Evolutionary conservation across 177 flowering plant species (phyloP).

Genomic region (Vitis hybrid): DNA sequence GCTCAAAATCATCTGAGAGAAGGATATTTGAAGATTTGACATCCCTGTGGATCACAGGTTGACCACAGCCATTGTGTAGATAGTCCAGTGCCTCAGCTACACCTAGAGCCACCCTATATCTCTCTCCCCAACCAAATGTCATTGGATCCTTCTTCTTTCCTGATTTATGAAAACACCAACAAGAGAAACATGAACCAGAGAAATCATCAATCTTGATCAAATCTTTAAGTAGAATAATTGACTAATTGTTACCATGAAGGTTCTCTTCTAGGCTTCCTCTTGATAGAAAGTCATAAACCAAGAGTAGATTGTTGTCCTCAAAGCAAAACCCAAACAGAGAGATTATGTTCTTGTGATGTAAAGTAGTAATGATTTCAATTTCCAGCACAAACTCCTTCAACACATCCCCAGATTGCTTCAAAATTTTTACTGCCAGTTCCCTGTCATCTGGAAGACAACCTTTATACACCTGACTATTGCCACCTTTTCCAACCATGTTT

Average conservation of each 20-base stretch:
- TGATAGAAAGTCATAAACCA: conserved; percentile 83
- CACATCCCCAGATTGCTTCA: conserved; percentile 73
- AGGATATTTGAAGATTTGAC: conserved; percentile 96
- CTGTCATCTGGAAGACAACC: conserved; percentile 81
- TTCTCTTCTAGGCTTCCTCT: conserved; percentile 96
- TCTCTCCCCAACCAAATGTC: conserved; percentile 68
- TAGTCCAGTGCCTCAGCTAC: conserved; percentile 89
- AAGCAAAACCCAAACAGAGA: conserved; percentile 85
- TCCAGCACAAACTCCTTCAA: conserved; percentile 73
- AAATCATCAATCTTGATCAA: not conserved
- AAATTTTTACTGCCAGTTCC: conserved; percentile 85
- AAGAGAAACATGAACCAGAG: not conserved
- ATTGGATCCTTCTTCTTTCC: conserved; percentile 45
- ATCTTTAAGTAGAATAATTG: not conserved
- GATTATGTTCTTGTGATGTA: conserved; percentile 76
- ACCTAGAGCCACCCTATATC: conserved; percentile 86
- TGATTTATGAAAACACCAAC: conserved; percentile 16
- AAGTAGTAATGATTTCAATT: conserved; percentile 73
- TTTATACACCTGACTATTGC: conserved; percentile 78
- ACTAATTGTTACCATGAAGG: conserved; percentile 67
- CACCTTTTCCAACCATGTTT: conserved; percentile 89
- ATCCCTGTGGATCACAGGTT: conserved; percentile 84
- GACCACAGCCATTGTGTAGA: conserved; percentile 53
- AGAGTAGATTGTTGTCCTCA: conserved; percentile 61
- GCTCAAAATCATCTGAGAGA: conserved; percentile 84